Conservation (phyloP, 768 basidiomycete species). For the Lactarius hengduanensis region DNA sequence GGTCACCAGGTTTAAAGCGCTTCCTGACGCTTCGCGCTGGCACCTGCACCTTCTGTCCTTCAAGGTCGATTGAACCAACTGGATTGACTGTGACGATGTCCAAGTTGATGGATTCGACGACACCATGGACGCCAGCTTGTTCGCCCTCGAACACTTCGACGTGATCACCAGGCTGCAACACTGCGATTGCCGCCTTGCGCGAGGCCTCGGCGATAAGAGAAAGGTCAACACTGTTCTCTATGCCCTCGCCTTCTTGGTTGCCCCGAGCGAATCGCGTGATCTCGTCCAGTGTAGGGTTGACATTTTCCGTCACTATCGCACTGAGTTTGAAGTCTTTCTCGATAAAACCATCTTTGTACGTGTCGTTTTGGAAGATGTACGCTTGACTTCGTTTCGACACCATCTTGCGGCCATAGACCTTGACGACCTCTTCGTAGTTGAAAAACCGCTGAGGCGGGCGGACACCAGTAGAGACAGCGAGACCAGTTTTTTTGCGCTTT, state of each 20-base stretch:
- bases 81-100: conserved; percentile 87
- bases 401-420: conserved; percentile 76
- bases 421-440: conserved; percentile 89
- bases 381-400: conserved; percentile 72
- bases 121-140: conserved; percentile 89
- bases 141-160: conserved; percentile 98
- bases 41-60: conserved; percentile 82
- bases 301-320: conserved; percentile 77
- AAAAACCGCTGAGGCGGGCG: conserved; percentile 92
- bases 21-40: conserved; percentile 90
- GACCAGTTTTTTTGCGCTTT: conserved; percentile 71
- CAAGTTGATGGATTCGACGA: conserved; percentile 83
- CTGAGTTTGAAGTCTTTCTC: conserved; percentile 92
- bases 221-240: conserved; percentile 73
- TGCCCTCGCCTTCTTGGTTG: conserved; percentile 62
- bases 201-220: conserved; percentile 92
- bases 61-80: conserved; percentile 69
- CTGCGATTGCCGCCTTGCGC: conserved; percentile 84
- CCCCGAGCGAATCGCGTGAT: conserved; percentile 85
- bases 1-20: conserved; percentile 94
- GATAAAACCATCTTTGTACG: conserved; percentile 91
- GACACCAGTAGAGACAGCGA: conserved; percentile 48
- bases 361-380: conserved; percentile 89
- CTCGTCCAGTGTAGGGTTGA: conserved; percentile 95
- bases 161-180: conserved; percentile 96